phyloP scores from a whole-genome alignment of 805 yeast genomes.

The Spathaspora sp. region DNA sequence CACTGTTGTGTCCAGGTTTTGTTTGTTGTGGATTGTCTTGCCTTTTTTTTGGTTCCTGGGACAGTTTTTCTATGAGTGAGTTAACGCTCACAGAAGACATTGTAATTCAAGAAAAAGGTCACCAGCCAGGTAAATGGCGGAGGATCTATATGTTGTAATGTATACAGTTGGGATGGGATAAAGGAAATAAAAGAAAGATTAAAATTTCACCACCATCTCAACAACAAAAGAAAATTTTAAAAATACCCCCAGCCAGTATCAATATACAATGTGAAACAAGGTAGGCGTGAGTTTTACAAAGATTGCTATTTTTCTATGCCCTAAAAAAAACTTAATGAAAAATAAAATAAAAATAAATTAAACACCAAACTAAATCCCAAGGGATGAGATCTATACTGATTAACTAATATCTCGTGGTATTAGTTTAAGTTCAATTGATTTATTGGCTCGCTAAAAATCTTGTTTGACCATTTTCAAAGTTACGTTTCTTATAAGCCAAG shows the following conservation, averaged over 20 bases:
- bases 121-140: background rate
- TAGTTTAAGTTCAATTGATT: background rate
- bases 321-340: background rate
- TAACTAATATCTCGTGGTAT: background rate
- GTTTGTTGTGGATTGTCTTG: constrained; percentile 1
- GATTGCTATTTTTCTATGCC: background rate
- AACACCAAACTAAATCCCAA: no score
- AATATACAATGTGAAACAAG: background rate
- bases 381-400: no score
- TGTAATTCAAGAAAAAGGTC: background rate
- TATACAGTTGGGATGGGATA: background rate
- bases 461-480: background rate
- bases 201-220: background rate
- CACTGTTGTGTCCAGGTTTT: background rate
- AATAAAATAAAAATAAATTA: background rate
- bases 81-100: constrained; percentile 36
- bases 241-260: background rate
- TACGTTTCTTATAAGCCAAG: background rate
- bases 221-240: background rate
- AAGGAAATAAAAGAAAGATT: background rate
- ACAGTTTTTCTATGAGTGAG: constrained; percentile 32
- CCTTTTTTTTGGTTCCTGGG: background rate
- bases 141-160: background rate
- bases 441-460: background rate
- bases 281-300: background rate